Conservation (phyloP, 805 yeast genomes). For the Sugiyamaella floridensis region DNA sequence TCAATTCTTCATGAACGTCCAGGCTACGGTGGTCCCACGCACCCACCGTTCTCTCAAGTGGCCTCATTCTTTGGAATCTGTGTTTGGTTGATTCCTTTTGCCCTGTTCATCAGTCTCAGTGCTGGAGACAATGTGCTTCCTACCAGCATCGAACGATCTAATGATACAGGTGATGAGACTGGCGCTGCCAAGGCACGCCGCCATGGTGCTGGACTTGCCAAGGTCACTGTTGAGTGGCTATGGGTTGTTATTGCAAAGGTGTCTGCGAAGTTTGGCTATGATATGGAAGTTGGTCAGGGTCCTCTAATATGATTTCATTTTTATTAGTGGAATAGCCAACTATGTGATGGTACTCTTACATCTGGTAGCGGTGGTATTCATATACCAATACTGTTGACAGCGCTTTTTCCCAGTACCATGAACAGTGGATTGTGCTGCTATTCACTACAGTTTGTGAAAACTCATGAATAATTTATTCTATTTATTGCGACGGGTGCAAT, state of each 20-base stretch:
- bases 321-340: neutral
- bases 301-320: neutral
- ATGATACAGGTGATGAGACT: constrained; percentile 25
- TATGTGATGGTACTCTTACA: neutral
- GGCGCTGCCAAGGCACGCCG: constrained; percentile 28
- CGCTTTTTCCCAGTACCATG: too few relatives aligned
- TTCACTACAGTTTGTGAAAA: too few relatives aligned
- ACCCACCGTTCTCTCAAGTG: constrained; percentile 80
- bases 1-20: constrained; percentile 36
- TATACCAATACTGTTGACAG: too few relatives aligned
- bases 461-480: neutral
- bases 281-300: constrained; percentile 39
- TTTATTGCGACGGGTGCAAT: neutral
- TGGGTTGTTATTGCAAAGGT: constrained; percentile 43
- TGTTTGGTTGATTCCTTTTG: constrained; percentile 91
- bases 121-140: constrained; percentile 91
- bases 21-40: constrained; percentile 55
- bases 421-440: too few relatives aligned
- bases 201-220: constrained; percentile 60
- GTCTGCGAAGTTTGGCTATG: constrained; percentile 56
- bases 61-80: constrained; percentile 93
- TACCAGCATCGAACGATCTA: constrained; percentile 20
- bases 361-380: too few relatives aligned
- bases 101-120: constrained; percentile 82
- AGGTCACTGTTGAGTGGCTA: constrained; percentile 49